Evolutionary conservation across 2,329 filamentous ascomycete genomes (phyloP), one percentile per base, ranked within the genome.

Genomic region (Emericellopsis atlantica): DNA sequence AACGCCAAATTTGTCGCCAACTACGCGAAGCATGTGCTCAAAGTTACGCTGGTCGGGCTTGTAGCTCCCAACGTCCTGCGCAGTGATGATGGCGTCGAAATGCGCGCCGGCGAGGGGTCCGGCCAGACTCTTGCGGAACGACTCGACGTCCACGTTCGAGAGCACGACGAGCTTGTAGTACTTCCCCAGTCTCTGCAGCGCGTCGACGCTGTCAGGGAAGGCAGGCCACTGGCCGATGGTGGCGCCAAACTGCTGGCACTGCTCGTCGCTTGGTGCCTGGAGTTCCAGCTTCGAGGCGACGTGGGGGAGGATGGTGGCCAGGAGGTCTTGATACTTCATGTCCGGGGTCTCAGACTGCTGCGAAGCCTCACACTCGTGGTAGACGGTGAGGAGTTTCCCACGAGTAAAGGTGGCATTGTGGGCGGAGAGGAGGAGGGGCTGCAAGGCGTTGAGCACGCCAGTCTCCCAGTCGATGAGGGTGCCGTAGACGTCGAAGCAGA

Each of bases 401-500:
- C 61, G 54, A 32, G 55, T 53, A 42, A 61, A 54, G 1, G 57
- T 41, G 15, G 33, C 18, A 10, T 22, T 4, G 43, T 50, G 50
- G 5, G 46, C 39, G 23, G 66, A 54, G 29, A 75, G 59, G 11
- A 75, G 59, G 11, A 75, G 54, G 0, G 74, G 66, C 32, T 61
- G 55, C 4, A 88, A 66, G 4, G 71, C 67, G 3, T 59, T 46
- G 36, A 74, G 54, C 41, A 86, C 71, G 39, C 82, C 82, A 3
- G 65, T 57, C 58, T 88, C 81, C 83, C 82, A 87, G 63, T 90
- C 82, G 43, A 89, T 77, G 2, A 90, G 69, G 0, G 85, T 90
- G 55, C 84, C 84, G 56, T 85, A 90, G 62, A 84, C 77, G 57
- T 92, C 84, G 59, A 90, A 88, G 48, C 76, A 79, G 38, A 87